Evolutionary conservation across 2,329 filamentous ascomycete species (phyloP).

Genomic region (Penicillium sp.): DNA sequence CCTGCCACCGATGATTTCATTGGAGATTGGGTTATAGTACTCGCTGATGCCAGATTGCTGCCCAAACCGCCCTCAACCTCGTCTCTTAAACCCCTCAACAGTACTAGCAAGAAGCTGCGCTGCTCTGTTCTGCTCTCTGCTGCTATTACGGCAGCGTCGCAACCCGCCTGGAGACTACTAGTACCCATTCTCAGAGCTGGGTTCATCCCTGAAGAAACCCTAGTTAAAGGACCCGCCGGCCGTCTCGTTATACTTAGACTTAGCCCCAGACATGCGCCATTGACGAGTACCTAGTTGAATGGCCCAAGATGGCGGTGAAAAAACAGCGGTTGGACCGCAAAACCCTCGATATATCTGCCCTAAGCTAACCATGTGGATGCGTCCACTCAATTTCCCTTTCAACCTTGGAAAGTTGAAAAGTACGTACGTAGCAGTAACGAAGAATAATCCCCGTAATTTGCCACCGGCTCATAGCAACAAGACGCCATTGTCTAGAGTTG

Average conservation of each 20-base stretch:
- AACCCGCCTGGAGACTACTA: background rate
- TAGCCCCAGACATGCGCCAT: background rate
- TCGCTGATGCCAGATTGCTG: slow-evolving; percentile 11
- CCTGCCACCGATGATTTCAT: background rate
- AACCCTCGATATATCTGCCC: slow-evolving; percentile 3
- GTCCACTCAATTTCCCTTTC: background rate
- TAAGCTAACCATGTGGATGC: background rate
- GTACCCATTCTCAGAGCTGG: slow-evolving; percentile 2
- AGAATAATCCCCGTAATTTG: background rate
- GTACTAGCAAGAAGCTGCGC: background rate
- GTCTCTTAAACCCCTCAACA: slow-evolving; percentile 2
- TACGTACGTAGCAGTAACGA: too few relatives aligned
- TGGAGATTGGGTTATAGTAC: background rate
- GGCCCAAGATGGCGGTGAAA: slow-evolving; percentile 6
- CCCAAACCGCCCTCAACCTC: slow-evolving; percentile 1
- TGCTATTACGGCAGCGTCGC: background rate
- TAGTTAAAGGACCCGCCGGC: slow-evolving; percentile 2
- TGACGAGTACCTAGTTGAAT: background rate
- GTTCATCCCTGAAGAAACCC: slow-evolving; percentile 13
- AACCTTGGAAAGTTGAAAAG: background rate
- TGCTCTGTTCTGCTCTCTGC: too few relatives aligned
- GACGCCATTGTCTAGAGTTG: background rate
- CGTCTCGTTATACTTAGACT: background rate
- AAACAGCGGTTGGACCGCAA: slow-evolving; percentile 7
- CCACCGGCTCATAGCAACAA: background rate